Evolutionary conservation across 768 basidiomycete species (phyloP).

Genomic region (Leccinum ochraceum): DNA sequence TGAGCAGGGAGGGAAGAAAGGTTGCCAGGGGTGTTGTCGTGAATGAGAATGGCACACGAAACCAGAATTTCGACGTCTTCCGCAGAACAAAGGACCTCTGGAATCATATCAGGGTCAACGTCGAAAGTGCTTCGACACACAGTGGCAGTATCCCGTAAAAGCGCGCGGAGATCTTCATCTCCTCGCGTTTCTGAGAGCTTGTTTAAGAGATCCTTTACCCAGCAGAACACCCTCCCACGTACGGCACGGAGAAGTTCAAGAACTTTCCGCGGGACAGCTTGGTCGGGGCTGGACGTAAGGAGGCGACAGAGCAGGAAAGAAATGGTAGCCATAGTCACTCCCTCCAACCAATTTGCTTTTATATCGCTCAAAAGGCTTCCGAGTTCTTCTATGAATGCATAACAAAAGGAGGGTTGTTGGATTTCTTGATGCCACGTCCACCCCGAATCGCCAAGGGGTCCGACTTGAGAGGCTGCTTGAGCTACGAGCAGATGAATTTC

Average conservation of each 20-base stretch:
- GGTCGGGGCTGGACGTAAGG: background rate
- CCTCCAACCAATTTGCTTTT: slow-evolving; percentile 12
- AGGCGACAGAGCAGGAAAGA: background rate
- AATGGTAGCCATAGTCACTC: background rate
- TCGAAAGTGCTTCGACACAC: background rate
- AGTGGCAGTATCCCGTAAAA: background rate
- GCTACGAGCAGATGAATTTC: slow-evolving; percentile 43
- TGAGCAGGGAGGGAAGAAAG: background rate
- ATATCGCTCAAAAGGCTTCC: slow-evolving; percentile 23
- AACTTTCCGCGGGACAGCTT: background rate
- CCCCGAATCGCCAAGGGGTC: slow-evolving; percentile 19
- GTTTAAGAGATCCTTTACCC: background rate
- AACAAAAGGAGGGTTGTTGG: slow-evolving; percentile 9
- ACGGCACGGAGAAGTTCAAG: background rate
- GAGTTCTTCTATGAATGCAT: slow-evolving; percentile 2
- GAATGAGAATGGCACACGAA: background rate
- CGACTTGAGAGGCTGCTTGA: slow-evolving; percentile 47
- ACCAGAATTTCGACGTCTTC: background rate
- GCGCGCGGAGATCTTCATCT: background rate
- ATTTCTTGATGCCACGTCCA: slow-evolving; percentile 18
- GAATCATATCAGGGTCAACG: background rate
- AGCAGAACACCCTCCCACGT: background rate
- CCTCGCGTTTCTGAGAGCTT: background rate
- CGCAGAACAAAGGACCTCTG: background rate
- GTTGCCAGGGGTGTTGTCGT: slow-evolving; percentile 18